Evolutionary conservation across 345 rosid species (phyloP).

Genomic region (Schrenkiella parvula): DNA sequence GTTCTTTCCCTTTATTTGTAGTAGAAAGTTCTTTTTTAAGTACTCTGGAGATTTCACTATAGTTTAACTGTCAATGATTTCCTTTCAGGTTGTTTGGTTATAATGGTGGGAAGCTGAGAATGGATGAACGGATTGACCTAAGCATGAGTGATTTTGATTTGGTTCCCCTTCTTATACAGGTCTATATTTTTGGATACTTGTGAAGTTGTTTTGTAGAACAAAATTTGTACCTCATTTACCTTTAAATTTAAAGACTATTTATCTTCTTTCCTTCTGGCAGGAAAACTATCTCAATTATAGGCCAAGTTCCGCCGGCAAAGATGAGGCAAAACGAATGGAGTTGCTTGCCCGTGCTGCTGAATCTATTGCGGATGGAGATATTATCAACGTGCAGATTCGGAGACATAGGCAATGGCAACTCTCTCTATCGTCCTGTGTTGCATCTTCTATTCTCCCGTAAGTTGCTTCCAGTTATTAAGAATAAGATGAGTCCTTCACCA

Average conservation of each 20-base stretch:
- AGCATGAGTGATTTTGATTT: conserved; percentile 99
- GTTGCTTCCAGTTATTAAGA: conserved; percentile 33
- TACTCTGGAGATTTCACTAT: not conserved
- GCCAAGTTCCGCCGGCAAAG: conserved; percentile 65
- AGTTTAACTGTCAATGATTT: not conserved
- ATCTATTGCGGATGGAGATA: conserved; percentile 87
- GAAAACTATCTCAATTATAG: conserved; percentile 93
- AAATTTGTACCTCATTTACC: not conserved
- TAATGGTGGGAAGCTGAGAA: conserved; percentile 82
- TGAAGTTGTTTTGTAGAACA: not conserved
- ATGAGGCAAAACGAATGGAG: conserved; percentile 75
- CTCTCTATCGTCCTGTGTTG: conserved; percentile 64
- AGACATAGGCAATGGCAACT: conserved; percentile 97
- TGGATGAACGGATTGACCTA: conserved; percentile 92
- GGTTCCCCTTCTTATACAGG: conserved; percentile 94
- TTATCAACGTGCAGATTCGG: conserved; percentile 88
- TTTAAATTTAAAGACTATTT: not conserved
- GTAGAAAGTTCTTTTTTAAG: not conserved
- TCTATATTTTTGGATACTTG: conserved; percentile 21
- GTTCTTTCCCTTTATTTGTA: not conserved
- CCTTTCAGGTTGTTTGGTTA: conserved; percentile 69
- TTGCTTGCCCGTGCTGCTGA: conserved; percentile 88
- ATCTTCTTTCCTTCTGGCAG: conserved; percentile 40
- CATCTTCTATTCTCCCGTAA: conserved; percentile 90
- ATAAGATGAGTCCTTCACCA: not conserved